Evolutionary conservation across 306 rosid genomes (phyloP), one percentile per base, ranked within the genome.

Genomic region (Castanea sativa): DNA sequence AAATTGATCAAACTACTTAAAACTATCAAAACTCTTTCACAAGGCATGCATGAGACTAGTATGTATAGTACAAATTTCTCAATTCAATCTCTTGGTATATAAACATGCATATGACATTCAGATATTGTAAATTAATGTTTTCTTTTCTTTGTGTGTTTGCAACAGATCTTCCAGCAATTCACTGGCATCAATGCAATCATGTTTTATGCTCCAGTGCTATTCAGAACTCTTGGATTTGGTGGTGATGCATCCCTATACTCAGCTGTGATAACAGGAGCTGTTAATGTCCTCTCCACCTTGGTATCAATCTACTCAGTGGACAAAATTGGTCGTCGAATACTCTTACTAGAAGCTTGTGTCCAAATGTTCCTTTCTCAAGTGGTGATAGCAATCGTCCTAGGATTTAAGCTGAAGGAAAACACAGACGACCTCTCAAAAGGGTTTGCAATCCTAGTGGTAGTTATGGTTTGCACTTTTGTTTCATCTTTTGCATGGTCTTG

Each of bases 401-500:
- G 93, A 1, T 0, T 79, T 2, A 92, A 87, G 76, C 73, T 92
- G 0, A 14, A 59, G 7, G 97, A 92, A 9, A 10, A 78, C 60
- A 8, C 84, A 0, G 79, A 72, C 9, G 19, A 7, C 51, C 82
- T 90, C 14, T 9, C n/a, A 18, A 80, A 13, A 2, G 91, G 87
- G 5, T 20, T 63, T 10, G 94, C 81, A 2, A 9, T 90, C 3
- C 61, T 90, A 21, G 94, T 90, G 69, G 91, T 90, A 55, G 6
- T 92, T 10, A 69, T 92, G 91, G 89, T 92, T 1, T 91, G 94
- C 82, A 74, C 56, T 19, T 90, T 90, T 1, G 90, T 90, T 4
- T 25, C 92, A 4, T 83, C 94, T 2, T 90, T 89, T n/a, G 93
- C 90, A 0, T 91, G 96, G 96, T 91, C 96, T 0, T 91, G 92